These are phyloP conservation scores for Kernera saxatilis DNA, from an alignment of 345 rosid species.

Conservation along the genomic window DNA sequence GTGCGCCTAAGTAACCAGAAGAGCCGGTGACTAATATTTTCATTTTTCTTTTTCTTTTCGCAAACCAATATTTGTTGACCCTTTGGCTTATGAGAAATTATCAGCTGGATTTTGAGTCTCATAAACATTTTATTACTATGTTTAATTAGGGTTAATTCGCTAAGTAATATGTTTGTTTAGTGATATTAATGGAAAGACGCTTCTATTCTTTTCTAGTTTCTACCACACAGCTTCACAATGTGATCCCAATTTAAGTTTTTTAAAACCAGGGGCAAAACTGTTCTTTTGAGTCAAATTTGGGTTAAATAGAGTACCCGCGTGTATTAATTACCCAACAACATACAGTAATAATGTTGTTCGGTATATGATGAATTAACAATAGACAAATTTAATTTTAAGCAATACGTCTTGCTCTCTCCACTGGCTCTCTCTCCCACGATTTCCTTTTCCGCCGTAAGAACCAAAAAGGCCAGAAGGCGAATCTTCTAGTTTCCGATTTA, in stretches of 20 bases:
- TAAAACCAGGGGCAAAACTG: neutral
- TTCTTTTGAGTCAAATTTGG: neutral
- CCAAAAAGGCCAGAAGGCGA: neutral
- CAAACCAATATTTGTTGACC: neutral
- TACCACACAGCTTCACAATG: too few relatives aligned
- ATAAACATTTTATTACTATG: too few relatives aligned
- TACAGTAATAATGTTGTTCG: too few relatives aligned
- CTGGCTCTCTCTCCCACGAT: neutral
- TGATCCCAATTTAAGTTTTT: too few relatives aligned
- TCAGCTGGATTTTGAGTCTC: too few relatives aligned
- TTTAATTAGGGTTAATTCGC: too few relatives aligned
- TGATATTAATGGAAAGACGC: too few relatives aligned
- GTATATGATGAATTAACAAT: neutral
- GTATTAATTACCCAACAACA: neutral
- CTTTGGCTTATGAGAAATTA: neutral
- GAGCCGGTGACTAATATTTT: constrained; percentile 76
- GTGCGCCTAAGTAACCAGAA: constrained; percentile 77
- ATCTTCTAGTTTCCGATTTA: constrained; percentile 15
- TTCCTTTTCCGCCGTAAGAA: constrained; percentile 7
- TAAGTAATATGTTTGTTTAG: too few relatives aligned
- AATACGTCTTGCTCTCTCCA: neutral
- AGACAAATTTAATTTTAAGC: neutral
- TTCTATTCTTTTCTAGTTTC: neutral
- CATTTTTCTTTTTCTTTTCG: constrained; percentile 11
- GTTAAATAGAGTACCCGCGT: neutral